A percentile compares a stretch with the other conserved stretches of the same genome.
phyloP scores from a whole-genome alignment of 192 early-diverging fungal genomes.

The Ambispora gerdemannii region DNA sequence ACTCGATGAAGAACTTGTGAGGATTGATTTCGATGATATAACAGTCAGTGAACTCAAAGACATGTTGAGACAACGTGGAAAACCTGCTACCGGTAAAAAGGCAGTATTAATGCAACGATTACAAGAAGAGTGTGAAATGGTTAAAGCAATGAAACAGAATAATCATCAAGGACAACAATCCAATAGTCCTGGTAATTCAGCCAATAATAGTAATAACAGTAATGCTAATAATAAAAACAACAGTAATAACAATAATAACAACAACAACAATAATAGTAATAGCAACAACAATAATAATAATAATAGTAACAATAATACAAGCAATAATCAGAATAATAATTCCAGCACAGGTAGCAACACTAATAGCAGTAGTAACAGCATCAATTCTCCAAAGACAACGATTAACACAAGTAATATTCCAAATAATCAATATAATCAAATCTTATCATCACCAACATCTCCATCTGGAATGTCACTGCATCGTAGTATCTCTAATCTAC shows the following conservation, averaged over 20 bases:
- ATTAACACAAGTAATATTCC: too few species aligned
- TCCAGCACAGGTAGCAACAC: too few species aligned
- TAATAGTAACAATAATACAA: too few species aligned
- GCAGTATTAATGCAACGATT: constrained; percentile 65
- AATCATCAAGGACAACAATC: not conserved
- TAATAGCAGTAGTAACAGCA: too few species aligned
- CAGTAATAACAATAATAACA: constrained; percentile 12
- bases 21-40: constrained; percentile 70
- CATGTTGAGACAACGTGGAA: constrained; percentile 62
- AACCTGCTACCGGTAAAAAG: constrained; percentile 70
- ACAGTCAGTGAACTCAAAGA: constrained; percentile 74
- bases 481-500: constrained; percentile 39
- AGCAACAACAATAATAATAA: not conserved
- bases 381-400: too few species aligned
- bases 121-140: constrained; percentile 53
- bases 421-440: constrained; percentile 23
- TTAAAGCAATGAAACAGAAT: constrained; percentile 45
- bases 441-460: constrained; percentile 30
- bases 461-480: constrained; percentile 34
- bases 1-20: constrained; percentile 61
- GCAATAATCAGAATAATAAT: too few species aligned
- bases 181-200: not conserved
- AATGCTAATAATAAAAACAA: not conserved
- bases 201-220: not conserved
- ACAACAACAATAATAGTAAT: constrained; percentile 9